Percentiles rank a stretch among this genome's conserved stretches.
phyloP scores from a whole-genome alignment of 73 alveolate species.

The Halteria grandinella region DNA sequence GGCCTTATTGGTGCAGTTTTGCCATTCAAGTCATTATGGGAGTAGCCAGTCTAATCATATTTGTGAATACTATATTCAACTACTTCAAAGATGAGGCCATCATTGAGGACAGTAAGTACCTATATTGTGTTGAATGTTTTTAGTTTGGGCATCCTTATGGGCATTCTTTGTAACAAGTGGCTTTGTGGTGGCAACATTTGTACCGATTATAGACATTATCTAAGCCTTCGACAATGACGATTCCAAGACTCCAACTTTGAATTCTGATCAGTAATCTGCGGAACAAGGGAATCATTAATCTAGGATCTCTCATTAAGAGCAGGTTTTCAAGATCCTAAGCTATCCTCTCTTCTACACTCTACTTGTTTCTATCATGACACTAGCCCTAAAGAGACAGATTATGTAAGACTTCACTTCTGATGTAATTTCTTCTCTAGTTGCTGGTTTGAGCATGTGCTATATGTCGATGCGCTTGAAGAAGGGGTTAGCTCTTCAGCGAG shows the following conservation, averaged over 20 bases:
- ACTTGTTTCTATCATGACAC: slow-evolving; percentile 12
- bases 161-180: slow-evolving; percentile 45
- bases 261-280: too few species aligned
- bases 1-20: slow-evolving; percentile 66
- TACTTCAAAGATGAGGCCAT: slow-evolving; percentile 30
- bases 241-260: too few species aligned
- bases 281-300: too few species aligned
- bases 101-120: slow-evolving; percentile 17
- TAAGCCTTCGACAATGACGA: not conserved
- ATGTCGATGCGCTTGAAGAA: slow-evolving; percentile 25
- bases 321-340: not conserved
- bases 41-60: slow-evolving; percentile 36
- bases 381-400: not conserved
- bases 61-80: slow-evolving; percentile 31
- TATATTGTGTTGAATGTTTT: not conserved
- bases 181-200: slow-evolving; percentile 24
- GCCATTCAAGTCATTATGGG: slow-evolving; percentile 51
- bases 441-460: slow-evolving; percentile 57
- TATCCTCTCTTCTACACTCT: slow-evolving; percentile 9
- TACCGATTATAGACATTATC: slow-evolving; percentile 29
- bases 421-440: not conserved
- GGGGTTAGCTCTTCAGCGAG: too few species aligned
- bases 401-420: slow-evolving; percentile 14
- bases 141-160: slow-evolving; percentile 57
- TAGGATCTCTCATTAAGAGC: too few species aligned